Evolutionary conservation across 768 basidiomycete species (phyloP).

Genomic region (Tricholoma saponaceum): DNA sequence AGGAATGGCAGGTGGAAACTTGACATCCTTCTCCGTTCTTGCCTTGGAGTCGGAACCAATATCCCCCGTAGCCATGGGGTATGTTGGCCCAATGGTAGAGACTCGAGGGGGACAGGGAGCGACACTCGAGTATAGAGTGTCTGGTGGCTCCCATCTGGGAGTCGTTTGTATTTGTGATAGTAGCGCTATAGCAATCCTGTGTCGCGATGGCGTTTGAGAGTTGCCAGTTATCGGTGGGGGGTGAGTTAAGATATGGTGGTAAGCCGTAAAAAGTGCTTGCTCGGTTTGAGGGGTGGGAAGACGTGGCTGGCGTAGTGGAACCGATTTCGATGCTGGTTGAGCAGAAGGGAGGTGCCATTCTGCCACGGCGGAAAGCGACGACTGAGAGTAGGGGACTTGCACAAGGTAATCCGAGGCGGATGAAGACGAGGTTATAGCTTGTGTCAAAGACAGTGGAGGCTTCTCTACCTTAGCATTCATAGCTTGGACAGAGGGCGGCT

Average conservation of each 20-base stretch:
- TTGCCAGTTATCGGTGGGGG: conserved; percentile 48
- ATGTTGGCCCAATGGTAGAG: conserved; percentile 60
- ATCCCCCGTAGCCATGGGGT: conserved; percentile 46
- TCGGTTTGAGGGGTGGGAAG: conserved; percentile 50
- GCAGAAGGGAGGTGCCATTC: conserved; percentile 67
- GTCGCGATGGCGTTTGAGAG: conserved; percentile 56
- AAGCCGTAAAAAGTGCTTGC: conserved; percentile 61
- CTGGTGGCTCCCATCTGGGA: conserved; percentile 65
- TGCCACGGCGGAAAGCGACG: conserved; percentile 58
- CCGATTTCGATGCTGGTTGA: conserved; percentile 17
- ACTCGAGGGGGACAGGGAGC: conserved; percentile 61
- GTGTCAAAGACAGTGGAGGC: conserved; percentile 35
- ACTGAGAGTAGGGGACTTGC: conserved; percentile 71
- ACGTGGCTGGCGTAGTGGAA: conserved; percentile 14
- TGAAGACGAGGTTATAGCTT: conserved; percentile 39
- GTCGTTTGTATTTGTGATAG: conserved; percentile 51
- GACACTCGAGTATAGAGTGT: conserved; percentile 58
- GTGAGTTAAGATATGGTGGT: conserved; percentile 75
- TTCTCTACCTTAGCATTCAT: conserved; percentile 32
- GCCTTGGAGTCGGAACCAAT: conserved; percentile 20
- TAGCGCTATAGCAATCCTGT: conserved; percentile 73
- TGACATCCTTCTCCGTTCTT: conserved; percentile 43
- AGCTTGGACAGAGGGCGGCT: conserved; percentile 25
- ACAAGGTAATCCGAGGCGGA: conserved; percentile 67
- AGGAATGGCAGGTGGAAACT: conserved; percentile 46